These are phyloP conservation scores for Fulvia fulva DNA, from an alignment of 2,329 filamentous ascomycete genomes.

Conservation along the genomic window DNA sequence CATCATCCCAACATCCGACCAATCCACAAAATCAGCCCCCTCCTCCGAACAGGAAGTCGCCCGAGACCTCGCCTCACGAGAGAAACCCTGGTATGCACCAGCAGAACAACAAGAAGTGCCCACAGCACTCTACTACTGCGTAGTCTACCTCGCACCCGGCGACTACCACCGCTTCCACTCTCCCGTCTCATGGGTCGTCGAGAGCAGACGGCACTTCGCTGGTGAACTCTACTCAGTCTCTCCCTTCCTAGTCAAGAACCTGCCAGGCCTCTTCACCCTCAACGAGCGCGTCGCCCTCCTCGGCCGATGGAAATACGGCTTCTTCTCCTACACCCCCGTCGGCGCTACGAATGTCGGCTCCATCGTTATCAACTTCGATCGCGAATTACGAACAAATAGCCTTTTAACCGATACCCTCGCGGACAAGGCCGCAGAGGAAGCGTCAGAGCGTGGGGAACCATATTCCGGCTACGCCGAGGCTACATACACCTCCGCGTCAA, in stretches of 20 bases:
- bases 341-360: constrained; percentile 96
- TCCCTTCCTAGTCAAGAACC: constrained; percentile 85
- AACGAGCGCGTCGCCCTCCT: constrained; percentile 94
- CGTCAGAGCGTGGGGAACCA: constrained; percentile 68
- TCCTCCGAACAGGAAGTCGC: constrained; percentile 78
- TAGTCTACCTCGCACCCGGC: constrained; percentile 92
- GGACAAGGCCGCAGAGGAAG: constrained; percentile 77
- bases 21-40: constrained; percentile 63
- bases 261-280: constrained; percentile 91
- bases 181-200: constrained; percentile 90
- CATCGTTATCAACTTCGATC: constrained; percentile 95
- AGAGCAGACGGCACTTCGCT: constrained; percentile 92
- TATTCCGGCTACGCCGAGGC: constrained; percentile 93
- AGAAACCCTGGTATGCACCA: constrained; percentile 44
- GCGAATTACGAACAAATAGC: constrained; percentile 87
- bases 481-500: constrained; percentile 74
- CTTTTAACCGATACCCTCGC: constrained; percentile 89
- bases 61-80: constrained; percentile 70
- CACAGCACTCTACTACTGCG: constrained; percentile 82
- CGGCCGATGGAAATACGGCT: constrained; percentile 92
- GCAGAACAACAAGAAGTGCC: constrained; percentile 32
- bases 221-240: constrained; percentile 94
- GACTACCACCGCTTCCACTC: constrained; percentile 99
- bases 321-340: constrained; percentile 94
- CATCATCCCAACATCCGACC: constrained; percentile 53